Evolutionary conservation across 345 rosid species (phyloP), one percentile per base, ranked within the genome.

Genomic region (Ceriops zippeliana): DNA sequence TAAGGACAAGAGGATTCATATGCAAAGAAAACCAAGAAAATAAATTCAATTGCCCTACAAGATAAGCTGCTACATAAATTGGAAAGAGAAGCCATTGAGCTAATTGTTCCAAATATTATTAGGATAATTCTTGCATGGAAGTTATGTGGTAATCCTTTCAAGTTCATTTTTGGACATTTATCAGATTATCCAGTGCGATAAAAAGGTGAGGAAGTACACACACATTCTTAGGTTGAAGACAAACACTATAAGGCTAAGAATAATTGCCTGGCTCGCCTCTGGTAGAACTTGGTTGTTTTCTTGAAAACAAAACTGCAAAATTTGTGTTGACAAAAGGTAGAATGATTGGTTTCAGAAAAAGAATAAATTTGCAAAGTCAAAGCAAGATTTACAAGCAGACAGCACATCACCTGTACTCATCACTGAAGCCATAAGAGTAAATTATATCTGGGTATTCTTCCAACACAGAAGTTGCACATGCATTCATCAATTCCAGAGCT

Each of bases 371-470:
- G 51, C 61, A 16, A 26, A 2, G 4, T 17, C 42, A 35, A 3
- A 53, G 10, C 52, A 21, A 5, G 49, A 70, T 13, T 13, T 11
- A 42, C 3, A 42, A 37, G 15, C 66, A 73, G 17, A 16, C 46
- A 5, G 24, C 9, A 1, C 32, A 66, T 24, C 38, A 91, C 98
- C 96, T 88, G 70, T 80, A 86, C 71, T 91, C 95, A 70, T 89
- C 91, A 68, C 87, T 75, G 76, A 78, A 88, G 35, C 98, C 97
- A 78, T 89, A 93, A 0, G 92, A 85, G 78, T 89, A 93, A 46
- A 83, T 79, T 16, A 93, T 80, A 72, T 88, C 98, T 19, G 95
- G 96, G 75, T 69, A 91, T 79, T 87, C 89, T 76, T 86, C 90
- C 56, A 83, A 31, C 61, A 89, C 83, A 7, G 86, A 86, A 65